Evolutionary conservation across 306 rosid species (phyloP).

Genomic region (Comarum palustre): DNA sequence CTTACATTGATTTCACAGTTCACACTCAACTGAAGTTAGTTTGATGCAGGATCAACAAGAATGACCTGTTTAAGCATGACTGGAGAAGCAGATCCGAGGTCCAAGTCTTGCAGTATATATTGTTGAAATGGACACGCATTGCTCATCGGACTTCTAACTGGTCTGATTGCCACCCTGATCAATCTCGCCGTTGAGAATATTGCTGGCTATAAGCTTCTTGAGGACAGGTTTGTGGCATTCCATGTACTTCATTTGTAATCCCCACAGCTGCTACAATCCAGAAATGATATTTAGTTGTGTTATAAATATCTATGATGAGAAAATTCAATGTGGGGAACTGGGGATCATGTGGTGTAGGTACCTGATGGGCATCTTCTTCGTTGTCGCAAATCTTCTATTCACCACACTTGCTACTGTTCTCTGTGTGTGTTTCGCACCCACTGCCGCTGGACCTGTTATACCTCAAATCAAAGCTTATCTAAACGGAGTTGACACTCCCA

Average conservation of each 20-base stretch:
- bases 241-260: not conserved
- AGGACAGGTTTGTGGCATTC: slow-evolving; percentile 42
- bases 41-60: slow-evolving; percentile 81
- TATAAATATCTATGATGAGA: not conserved
- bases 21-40: slow-evolving; percentile 5
- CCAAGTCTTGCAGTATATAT: slow-evolving; percentile 71
- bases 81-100: slow-evolving; percentile 82
- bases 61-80: slow-evolving; percentile 80
- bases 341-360: slow-evolving; percentile 45
- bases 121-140: slow-evolving; percentile 70
- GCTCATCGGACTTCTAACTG: slow-evolving; percentile 83
- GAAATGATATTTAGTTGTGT: not conserved
- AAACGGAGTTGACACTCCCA: slow-evolving; percentile 84
- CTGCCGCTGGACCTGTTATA: slow-evolving; percentile 91
- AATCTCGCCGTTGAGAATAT: slow-evolving; percentile 84
- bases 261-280: slow-evolving; percentile 7
- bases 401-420: slow-evolving; percentile 59
- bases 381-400: slow-evolving; percentile 50
- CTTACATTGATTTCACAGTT: not conserved
- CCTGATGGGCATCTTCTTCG: slow-evolving; percentile 53
- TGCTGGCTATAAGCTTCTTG: slow-evolving; percentile 80
- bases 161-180: slow-evolving; percentile 74
- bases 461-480: slow-evolving; percentile 96
- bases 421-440: slow-evolving; percentile 84
- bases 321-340: not conserved